Percentiles rank a stretch among this genome's conserved stretches.
Evolutionary conservation across 108 stramenopile species (phyloP).

Genomic region (Bacterosira constricta): DNA sequence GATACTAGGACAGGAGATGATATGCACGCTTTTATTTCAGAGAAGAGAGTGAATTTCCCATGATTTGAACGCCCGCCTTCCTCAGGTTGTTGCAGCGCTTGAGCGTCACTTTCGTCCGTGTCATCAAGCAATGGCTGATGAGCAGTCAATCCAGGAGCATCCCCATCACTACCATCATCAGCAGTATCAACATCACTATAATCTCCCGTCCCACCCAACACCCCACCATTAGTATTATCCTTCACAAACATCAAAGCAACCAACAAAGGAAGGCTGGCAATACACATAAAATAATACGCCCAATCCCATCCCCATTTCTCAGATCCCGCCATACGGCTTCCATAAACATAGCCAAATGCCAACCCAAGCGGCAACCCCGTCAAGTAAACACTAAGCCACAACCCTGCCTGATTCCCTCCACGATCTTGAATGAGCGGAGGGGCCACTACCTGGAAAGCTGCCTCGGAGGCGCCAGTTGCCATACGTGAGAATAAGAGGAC

Average conservation of each 20-base stretch:
- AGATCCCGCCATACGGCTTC: constrained; percentile 38
- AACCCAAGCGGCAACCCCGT: constrained; percentile 44
- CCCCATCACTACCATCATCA: not conserved
- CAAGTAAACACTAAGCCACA: constrained; percentile 48
- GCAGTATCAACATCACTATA: not conserved
- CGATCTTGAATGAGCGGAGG: constrained; percentile 53
- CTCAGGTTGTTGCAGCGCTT: not conserved
- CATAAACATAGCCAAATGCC: constrained; percentile 51
- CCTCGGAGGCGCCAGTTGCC: constrained; percentile 45
- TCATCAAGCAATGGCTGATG: constrained; percentile 6
- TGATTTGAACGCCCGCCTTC: not conserved
- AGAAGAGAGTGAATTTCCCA: constrained; percentile 39
- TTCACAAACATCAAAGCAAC: constrained; percentile 39
- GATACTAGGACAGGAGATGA: constrained; percentile 47
- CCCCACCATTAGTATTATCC: constrained; percentile 40
- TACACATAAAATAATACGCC: constrained; percentile 43
- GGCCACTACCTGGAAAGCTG: constrained; percentile 53
- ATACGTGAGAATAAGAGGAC: constrained; percentile 43
- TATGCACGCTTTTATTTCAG: constrained; percentile 48
- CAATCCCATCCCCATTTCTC: constrained; percentile 43
- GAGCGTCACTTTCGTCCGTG: not conserved
- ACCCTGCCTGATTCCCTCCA: constrained; percentile 27
- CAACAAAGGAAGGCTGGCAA: constrained; percentile 35
- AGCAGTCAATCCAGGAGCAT: not conserved
- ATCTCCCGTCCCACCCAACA: constrained; percentile 42